Base-by-base conservation (phyloP, 495 filamentous ascomycete species). In the Hypoxylon lienhwacheense region DNA sequence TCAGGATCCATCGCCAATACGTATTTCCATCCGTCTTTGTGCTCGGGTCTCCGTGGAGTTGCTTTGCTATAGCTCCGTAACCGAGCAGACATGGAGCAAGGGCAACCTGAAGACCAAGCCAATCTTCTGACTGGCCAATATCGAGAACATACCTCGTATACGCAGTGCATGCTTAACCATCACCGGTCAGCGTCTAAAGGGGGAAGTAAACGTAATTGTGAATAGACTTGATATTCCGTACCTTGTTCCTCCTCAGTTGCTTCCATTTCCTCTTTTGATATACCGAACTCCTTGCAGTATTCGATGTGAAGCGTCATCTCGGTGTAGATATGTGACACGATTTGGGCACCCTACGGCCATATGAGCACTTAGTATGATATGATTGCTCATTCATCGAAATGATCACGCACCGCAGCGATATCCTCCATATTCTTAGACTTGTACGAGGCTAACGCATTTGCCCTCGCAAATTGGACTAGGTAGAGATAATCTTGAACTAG, bases 1-100 rank as follows among this genome's bases (percentile, higher is more conserved):
- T 92, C 66, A 89, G 71, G 36, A 97, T 88, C 91, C 91, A 97
- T 41, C 85, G 80, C 85, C 85, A 91, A 72, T 91, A 97, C n/a
- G 71, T 72, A 66, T 95, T 96, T 1, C 80, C 85, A 35, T 85
- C 76, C 36, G 69, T 66, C 42, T 81, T 80, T 2, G 82, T 80
- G 12, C 73, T 65, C 10, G 76, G 66, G 46, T 85, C 78, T 7
- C 72, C 69, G 55, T 84, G 73, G 0, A 96, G 75, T 46, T 85
- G 77, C 41, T 74, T 73, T 5, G 85, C 91, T 59, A 92, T 87
- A 8, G 76, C 78, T n/a, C 82, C 85, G 64, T 97, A 97, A 42
- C 91, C 91, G 17, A 96, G 78, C 28, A 95, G 70, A 63, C 91
- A 97, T 0, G 91, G 91, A 6, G 90, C 86, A 29, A 95, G 77